Evolutionary conservation across 139 green algal species (phyloP), one percentile per base, ranked within the genome.

Genomic region (Desmodesmus armatus): DNA sequence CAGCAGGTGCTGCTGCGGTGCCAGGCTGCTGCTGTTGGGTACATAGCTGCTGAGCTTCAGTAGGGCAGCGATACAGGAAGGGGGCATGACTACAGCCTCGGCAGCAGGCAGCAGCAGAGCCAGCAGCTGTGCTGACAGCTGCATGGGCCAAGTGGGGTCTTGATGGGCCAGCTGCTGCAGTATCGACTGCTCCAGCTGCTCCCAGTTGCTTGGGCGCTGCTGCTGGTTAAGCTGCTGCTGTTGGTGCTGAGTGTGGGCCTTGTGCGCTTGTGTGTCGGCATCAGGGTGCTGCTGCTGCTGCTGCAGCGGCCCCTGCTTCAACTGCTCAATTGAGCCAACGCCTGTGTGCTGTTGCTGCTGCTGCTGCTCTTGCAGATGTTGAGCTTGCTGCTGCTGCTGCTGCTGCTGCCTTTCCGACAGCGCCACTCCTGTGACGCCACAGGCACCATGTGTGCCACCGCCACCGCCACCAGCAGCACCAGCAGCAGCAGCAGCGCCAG

Each of bases 111-210:
- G 53, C 31, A 82, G 44, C 40, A 23, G 2, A 0, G 37, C 23
- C 53, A 82, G 35, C 51, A 82, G 51, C 75, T 82, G 75, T 53
- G 51, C 23, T 39, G 75, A 9, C 3, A 82, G 35, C 51, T 71
- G 51, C 51, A 82, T 13, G 6, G 75, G 75, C 25, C 55, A 82
- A 15, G n/a, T 35, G 35, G 29, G 27, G 21, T 29, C 35, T 35
- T 53, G 31, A 33, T 53, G 53, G 0, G 53, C 40, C n/a, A 51
- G 11, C 9, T 71, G 7, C 60, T 82, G 51, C 53, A 82, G 75
- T 53, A 82, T 33, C 75, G 51, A 35, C 53, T 82, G 75, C 53
- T 69, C 35, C 6, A 49, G 25, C 25, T 53, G 21, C 17, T 39
- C 40, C 75, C 75, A 82, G 19, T n/a, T 39, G 25, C 3, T 7